A percentile compares a stretch with the other conserved stretches of the same genome.
Conservation (phyloP, 768 basidiomycete genomes). For the Boletus reticulatus region DNA sequence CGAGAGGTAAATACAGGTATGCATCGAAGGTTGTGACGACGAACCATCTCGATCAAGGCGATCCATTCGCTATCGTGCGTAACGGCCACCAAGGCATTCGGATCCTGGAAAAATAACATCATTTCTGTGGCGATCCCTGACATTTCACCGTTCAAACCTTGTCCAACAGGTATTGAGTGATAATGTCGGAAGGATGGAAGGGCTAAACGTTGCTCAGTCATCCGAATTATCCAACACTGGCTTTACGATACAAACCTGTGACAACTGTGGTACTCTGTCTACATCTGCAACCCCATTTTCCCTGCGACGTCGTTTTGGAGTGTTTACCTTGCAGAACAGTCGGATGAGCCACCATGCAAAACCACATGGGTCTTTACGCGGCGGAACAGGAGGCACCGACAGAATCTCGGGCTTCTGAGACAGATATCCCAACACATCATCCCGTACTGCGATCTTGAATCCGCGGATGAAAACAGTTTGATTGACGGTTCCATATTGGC, state of each 20-base stretch:
- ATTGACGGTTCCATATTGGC: background rate
- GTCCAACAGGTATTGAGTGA: slow-evolving; percentile 2
- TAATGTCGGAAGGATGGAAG: slow-evolving; percentile 6
- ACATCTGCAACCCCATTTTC: background rate
- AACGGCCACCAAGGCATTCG: background rate
- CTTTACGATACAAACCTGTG: background rate
- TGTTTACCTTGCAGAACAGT: background rate
- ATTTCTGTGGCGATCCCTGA: background rate
- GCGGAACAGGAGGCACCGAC: background rate
- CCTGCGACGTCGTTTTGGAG: background rate
- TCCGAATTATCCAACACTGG: background rate
- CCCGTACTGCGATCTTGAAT: slow-evolving; percentile 10
- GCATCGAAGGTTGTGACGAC: background rate
- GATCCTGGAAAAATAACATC: background rate
- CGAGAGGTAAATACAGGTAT: background rate
- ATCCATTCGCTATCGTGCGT: slow-evolving; percentile 11
- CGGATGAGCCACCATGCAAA: background rate
- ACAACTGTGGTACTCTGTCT: background rate
- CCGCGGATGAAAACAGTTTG: slow-evolving; percentile 19
- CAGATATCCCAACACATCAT: background rate
- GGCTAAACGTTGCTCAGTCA: background rate
- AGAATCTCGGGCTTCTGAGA: background rate
- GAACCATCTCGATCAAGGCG: background rate
- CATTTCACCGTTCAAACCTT: background rate
- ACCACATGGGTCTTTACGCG: background rate